Base-by-base conservation (phyloP, 1,139 yeast species). In the Saccharomyces hybrid region DNA sequence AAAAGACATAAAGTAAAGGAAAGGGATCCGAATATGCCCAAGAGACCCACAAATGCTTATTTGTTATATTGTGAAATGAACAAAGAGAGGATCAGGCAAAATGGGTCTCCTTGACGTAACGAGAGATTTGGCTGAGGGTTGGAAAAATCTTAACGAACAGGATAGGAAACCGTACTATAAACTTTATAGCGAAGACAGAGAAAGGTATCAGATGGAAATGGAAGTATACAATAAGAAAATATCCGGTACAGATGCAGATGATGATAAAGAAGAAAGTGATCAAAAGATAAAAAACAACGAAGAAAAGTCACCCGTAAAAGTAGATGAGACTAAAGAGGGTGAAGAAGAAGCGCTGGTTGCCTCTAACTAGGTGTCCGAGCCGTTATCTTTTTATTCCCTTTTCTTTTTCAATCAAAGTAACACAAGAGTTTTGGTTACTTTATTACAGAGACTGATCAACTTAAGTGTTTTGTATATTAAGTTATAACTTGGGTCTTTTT, bases 41-140 rank as follows among this genome's bases (percentile, higher is more conserved):
- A 88, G 64, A 78, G 95, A 63, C 96, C 97, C 14, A 86, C 95
- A 4, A 90, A 90, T 70, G 96, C 97, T 8, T 89, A 90, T 66
- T 75, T 89, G 59, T 80, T 88, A 56, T 90, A 87, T 67, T 90
- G 97, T 72, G 97, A 90, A 58, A 74, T 81, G 73, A 95, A 88
- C 66, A 87, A 88, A 70, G 96, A 88, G 53, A 76, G 80, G 53
- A 79, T 88, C 50, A 82, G 81, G 61, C 78, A 83, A 57, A 71
- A 71, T 51, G 85, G 84, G 0, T 78, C 76, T 46, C 75, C 75
- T 76, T 24, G 96, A 88, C 65, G 76, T 88, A 55, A 84, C 95
- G 1, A 83, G 81, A 63, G 84, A 85, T 19, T 76, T 91, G 75
- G 85, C 96, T 1, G 97, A 88, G 61, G 84, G 84, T 2, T 91